These are phyloP conservation scores for Blastobotrys apis DNA, from an alignment of 1,139 yeast genomes.

Conservation along the genomic window DNA sequence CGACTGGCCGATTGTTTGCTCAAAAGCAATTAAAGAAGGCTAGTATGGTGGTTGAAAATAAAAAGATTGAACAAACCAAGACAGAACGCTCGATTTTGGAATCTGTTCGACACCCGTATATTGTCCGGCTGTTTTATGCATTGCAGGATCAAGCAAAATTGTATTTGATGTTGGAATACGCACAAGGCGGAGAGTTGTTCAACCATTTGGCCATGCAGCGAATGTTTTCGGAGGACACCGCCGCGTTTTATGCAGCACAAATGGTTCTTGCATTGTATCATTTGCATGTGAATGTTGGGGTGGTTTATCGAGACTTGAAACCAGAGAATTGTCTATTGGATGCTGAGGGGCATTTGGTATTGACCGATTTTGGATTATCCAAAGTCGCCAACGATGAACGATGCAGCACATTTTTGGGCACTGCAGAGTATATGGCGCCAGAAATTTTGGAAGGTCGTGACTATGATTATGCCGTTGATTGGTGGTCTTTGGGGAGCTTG, in stretches of 20 bases:
- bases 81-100: constrained; percentile 70
- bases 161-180: constrained; percentile 75
- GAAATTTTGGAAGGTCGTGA: constrained; percentile 80
- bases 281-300: constrained; percentile 74
- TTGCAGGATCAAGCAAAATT: constrained; percentile 80
- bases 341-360: constrained; percentile 69
- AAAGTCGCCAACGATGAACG: constrained; percentile 58
- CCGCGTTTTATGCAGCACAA: constrained; percentile 82
- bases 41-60: constrained; percentile 50
- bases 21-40: constrained; percentile 88
- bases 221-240: constrained; percentile 73
- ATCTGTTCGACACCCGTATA: constrained; percentile 74
- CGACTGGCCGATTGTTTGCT: constrained; percentile 71
- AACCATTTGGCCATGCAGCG: constrained; percentile 81
- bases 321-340: constrained; percentile 92
- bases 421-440: constrained; percentile 97
- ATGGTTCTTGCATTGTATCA: constrained; percentile 78
- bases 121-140: constrained; percentile 84
- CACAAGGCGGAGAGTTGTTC: constrained; percentile 92
- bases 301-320: constrained; percentile 85
- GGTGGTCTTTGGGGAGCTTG: constrained; percentile 97
- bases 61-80: constrained; percentile 56
- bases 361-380: constrained; percentile 90
- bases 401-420: constrained; percentile 79
- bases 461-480: constrained; percentile 86